Evolutionary conservation across 192 early-diverging fungal species (phyloP).

Genomic region (Coemansia sp.): DNA sequence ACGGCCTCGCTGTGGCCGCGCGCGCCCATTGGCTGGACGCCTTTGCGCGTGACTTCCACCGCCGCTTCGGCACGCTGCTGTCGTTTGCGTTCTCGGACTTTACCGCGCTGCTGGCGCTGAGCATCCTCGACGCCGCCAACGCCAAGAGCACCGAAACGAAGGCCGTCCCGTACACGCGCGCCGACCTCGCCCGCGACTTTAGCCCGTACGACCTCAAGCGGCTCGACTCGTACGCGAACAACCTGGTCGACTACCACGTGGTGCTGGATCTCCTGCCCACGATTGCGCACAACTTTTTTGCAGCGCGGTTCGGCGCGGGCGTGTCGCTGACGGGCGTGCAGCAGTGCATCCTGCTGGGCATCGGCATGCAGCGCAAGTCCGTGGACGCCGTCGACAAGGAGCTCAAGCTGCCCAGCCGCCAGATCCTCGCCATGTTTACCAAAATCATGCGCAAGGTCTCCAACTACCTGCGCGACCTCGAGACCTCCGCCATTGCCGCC

Average conservation of each 20-base stretch:
- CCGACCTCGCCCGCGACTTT: constrained; percentile 37
- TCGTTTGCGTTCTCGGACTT: constrained; percentile 88
- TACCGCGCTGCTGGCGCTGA: constrained; percentile 73
- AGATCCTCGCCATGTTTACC: constrained; percentile 91
- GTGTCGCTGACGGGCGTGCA: constrained; percentile 85
- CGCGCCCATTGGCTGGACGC: constrained; percentile 77
- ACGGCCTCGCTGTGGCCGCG: constrained; percentile 46
- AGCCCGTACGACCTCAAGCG: constrained; percentile 86
- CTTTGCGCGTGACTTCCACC: constrained; percentile 91
- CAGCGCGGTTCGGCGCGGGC: constrained; percentile 50
- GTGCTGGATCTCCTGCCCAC: constrained; percentile 88
- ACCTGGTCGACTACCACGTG: constrained; percentile 96
- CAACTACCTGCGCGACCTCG: constrained; percentile 63
- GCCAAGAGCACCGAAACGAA: constrained; percentile 40
- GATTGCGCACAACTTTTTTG: constrained; percentile 80
- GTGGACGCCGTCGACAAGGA: constrained; percentile 89
- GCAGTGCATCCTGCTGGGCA: constrained; percentile 78
- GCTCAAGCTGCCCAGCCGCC: constrained; percentile 73
- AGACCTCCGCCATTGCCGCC: constrained; percentile 34
- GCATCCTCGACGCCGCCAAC: constrained; percentile 74
- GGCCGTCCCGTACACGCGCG: constrained; percentile 11
- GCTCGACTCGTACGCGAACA: constrained; percentile 93
- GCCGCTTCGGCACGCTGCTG: constrained; percentile 83
- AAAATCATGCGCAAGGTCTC: constrained; percentile 89
- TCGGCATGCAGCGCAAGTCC: constrained; percentile 91